Conservation (phyloP, 805 yeast species). For the Wickerhamomyces ciferrii region DNA sequence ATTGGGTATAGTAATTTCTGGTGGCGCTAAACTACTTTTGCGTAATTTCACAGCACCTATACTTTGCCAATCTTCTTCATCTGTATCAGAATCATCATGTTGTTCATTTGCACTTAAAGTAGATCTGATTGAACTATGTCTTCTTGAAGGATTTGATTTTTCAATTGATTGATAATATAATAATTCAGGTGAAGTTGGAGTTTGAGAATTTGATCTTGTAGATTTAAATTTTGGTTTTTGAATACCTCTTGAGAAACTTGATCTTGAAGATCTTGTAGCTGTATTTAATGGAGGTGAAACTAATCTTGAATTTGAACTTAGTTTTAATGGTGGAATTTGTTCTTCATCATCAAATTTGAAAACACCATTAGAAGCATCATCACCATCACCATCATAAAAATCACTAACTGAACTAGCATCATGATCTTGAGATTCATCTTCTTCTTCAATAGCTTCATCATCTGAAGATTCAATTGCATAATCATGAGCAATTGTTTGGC, state of each 20-base stretch:
- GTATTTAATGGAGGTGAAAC: constrained; percentile 14
- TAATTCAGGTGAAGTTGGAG: constrained; percentile 28
- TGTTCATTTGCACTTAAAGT: constrained; percentile 25
- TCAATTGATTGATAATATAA: constrained; percentile 8
- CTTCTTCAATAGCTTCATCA: constrained; percentile 24
- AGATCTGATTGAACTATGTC: constrained; percentile 33
- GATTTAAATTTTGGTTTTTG: constrained; percentile 17
- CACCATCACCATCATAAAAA: constrained; percentile 27
- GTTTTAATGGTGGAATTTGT: constrained; percentile 19
- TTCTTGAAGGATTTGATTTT: constrained; percentile 8
- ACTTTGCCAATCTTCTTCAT: constrained; percentile 95
- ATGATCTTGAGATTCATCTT: constrained; percentile 21
- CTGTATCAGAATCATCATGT: constrained; percentile 60
- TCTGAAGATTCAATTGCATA: constrained; percentile 18
- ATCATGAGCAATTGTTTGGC: constrained; percentile 31
- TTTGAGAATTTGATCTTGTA: constrained; percentile 29
- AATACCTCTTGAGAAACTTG: constrained; percentile 15
- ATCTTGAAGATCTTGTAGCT: constrained; percentile 8
- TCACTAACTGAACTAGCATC: constrained; percentile 28
- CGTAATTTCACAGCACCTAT: constrained; percentile 76
- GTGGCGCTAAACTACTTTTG: constrained; percentile 14
- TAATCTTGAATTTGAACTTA: constrained; percentile 18
- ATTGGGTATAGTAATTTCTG: constrained; percentile 1
- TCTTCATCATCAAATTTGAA: constrained; percentile 34
- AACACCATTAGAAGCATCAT: constrained; percentile 21